Percentiles rank a stretch among this genome's conserved stretches.
Conservation (phyloP, 2,329 filamentous ascomycete genomes). For the Rhynchosporium agropyri region DNA sequence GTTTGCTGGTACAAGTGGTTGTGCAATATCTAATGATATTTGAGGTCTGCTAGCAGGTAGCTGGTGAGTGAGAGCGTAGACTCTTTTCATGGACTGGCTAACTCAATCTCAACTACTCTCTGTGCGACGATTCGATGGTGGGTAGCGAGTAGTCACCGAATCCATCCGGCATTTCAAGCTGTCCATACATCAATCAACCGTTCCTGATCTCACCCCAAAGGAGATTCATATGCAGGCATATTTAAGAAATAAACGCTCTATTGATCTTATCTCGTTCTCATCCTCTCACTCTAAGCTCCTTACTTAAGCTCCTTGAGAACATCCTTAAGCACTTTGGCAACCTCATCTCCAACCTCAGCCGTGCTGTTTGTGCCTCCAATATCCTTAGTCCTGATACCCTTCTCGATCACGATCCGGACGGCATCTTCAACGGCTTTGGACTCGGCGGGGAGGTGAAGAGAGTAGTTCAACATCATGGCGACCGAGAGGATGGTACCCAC, state of each 20-base stretch:
- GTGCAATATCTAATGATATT: too few relatives aligned
- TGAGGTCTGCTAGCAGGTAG: too few relatives aligned
- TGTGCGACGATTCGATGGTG: too few relatives aligned
- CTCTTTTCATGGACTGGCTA: too few relatives aligned
- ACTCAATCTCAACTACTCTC: too few relatives aligned
- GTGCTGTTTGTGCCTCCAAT: conserved; percentile 79
- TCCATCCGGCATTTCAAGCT: background rate
- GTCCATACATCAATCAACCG: background rate
- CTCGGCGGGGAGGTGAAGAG: conserved; percentile 76
- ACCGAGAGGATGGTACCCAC: conserved; percentile 89
- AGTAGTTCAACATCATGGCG: conserved; percentile 96
- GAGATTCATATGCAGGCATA: background rate
- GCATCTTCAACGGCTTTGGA: conserved; percentile 80
- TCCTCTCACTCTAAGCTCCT: background rate
- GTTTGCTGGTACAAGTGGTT: too few relatives aligned
- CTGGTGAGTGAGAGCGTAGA: too few relatives aligned
- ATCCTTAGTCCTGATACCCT: conserved; percentile 77
- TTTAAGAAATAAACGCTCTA: background rate
- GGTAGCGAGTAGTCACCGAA: too few relatives aligned
- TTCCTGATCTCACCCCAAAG: too few relatives aligned
- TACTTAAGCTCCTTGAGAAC: conserved; percentile 51
- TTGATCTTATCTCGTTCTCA: background rate
- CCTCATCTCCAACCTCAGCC: conserved; percentile 77
- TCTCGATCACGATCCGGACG: conserved; percentile 78
- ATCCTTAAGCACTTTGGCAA: conserved; percentile 73